Base-by-base conservation (phyloP, 371 early-diverging fungal genomes). In the Zychaea mexicana region DNA sequence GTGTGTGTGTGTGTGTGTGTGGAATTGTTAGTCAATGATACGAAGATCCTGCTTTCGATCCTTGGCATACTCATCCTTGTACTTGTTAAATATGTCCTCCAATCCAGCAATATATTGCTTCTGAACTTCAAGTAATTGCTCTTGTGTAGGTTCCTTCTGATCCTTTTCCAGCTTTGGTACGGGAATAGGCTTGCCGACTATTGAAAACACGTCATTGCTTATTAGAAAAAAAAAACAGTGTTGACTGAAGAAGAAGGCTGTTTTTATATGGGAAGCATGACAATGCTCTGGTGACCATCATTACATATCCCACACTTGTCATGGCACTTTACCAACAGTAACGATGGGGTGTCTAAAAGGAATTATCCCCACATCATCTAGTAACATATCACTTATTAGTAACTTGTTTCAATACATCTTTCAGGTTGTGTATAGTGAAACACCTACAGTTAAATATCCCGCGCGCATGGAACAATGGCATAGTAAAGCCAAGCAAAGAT, bases 381-480 rank as follows among this genome's bases (percentile, higher is more conserved):
- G 4, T 24, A 39, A 56, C 24, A 3, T 30, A 8, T 9, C 2
- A 47, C 15, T 13, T 38, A 28, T 12, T 19, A 26, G 17, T 19
- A 21, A 17, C n/a, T 27, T 15, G 30, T n/a, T 28, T 9, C 39
- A 10, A 32, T 32, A n/a, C 19, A 61, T 24, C 4, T n/a, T n/a
- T n/a, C n/a, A n/a, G n/a, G n/a, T n/a, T n/a, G n/a, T n/a, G n/a
- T n/a, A n/a, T n/a, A n/a, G n/a, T n/a, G n/a, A 32, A 38, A 12
- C 21, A 72, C 82, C 78, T 79, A 87, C 88, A 90, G 60, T 87
- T 85, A 64, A 90, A 89, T 21, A 89, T 72, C n/a, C 89, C 90
- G 8, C 92, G 84, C 28, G 91, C 93, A 61, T 90, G 88, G 64
- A 90, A 88, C 38, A 91, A 69, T 6, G 91, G 91, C 64, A 89